Evolutionary conservation across 2,329 filamentous ascomycete species (phyloP), one percentile per base, ranked within the genome.

Genomic region (Zopfia rhizophila): DNA sequence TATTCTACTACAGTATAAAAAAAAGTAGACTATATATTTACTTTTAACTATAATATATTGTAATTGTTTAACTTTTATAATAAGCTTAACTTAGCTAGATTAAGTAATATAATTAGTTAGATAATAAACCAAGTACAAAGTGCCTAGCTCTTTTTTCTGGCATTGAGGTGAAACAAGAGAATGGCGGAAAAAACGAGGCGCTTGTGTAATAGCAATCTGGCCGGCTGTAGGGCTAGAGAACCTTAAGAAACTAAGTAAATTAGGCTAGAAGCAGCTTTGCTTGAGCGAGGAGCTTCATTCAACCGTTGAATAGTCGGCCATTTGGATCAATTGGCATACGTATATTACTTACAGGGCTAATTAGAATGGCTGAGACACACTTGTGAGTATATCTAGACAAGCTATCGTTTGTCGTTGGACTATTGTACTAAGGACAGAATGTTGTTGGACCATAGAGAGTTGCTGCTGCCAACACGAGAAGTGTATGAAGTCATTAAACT

Each of bases 321-420:
- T 41, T 18, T 27, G 38, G n/a, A 27, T 32, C 19, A 29, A 41
- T 14, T 41, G 38, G 38, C 28, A 41, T 33, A 41, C 27, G 13
- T 41, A 33, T 33, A 41, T 41, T 32, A 29, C 38, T 17, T 33
- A 32, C 27, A 41, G n/a, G n/a, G n/a, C n/a, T n/a, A n/a, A n/a
- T n/a, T n/a, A n/a, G n/a, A n/a, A n/a, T n/a, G n/a, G n/a, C n/a
- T n/a, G n/a, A n/a, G n/a, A n/a, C n/a, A n/a, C n/a, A n/a, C n/a
- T n/a, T n/a, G n/a, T n/a, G n/a, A n/a, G n/a, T n/a, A n/a, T n/a
- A n/a, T n/a, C n/a, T n/a, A n/a, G n/a, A n/a, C n/a, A n/a, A n/a
- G n/a, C n/a, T n/a, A n/a, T n/a, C n/a, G n/a, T n/a, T n/a, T n/a
- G n/a, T n/a, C n/a, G n/a, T n/a, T n/a, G n/a, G n/a, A n/a, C n/a